Evolutionary conservation across 345 rosid species (phyloP).

Genomic region (Arabidopsis suecica): DNA sequence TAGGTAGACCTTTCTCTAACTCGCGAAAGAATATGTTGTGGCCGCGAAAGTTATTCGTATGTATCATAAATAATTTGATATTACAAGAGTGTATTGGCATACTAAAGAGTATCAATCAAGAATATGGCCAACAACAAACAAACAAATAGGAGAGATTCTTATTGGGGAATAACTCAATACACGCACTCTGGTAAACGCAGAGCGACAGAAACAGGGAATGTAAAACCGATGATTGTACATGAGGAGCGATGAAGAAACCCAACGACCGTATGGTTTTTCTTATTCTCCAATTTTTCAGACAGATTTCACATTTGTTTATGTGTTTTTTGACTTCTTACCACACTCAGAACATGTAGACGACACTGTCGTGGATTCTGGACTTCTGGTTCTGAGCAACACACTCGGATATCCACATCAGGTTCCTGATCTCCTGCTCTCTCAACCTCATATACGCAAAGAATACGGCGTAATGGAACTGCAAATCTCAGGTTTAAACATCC

Average conservation of each 20-base stretch:
- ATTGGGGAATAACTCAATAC: constrained; percentile 24
- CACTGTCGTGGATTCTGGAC: constrained; percentile 98
- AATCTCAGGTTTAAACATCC: constrained; percentile 21
- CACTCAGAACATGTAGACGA: constrained; percentile 81
- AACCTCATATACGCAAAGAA: constrained; percentile 97
- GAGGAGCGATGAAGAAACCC: constrained; percentile 25
- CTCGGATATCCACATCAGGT: constrained; percentile 97
- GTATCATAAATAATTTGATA: constrained; percentile 4
- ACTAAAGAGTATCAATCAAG: neutral
- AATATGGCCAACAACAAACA: constrained; percentile 8
- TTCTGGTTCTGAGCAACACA: constrained; percentile 99
- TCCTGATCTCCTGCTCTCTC: constrained; percentile 99
- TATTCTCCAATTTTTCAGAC: constrained; percentile 24
- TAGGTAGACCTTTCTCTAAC: too few relatives aligned
- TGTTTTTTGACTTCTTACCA: neutral
- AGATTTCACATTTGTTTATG: constrained; percentile 14
- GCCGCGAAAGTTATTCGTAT: neutral
- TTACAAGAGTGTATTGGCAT: neutral
- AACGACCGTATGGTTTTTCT: constrained; percentile 24
- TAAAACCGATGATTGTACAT: constrained; percentile 10
- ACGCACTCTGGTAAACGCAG: neutral
- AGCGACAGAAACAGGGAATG: constrained; percentile 18
- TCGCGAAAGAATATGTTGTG: too few relatives aligned
- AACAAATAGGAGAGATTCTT: constrained; percentile 15
- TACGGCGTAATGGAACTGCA: constrained; percentile 92